phyloP scores from a whole-genome alignment of 129 eudicot genomes.

The Pittosporum tobira region DNA sequence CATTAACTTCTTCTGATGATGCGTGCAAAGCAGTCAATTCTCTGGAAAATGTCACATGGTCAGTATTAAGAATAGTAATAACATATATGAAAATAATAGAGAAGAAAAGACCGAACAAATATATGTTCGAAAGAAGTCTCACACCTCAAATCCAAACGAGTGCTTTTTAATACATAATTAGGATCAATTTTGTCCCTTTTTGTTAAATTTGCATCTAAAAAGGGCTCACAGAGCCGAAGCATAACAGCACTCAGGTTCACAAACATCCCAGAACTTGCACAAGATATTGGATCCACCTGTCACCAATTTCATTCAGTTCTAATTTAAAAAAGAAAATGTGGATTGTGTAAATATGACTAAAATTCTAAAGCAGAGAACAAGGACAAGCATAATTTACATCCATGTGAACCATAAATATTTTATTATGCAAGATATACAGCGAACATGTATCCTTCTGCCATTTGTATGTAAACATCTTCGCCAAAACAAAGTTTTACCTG shows the following conservation, averaged over 20 bases:
- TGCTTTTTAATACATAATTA: conserved; percentile 55
- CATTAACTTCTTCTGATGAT: conserved; percentile 87
- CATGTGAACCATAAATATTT: neutral
- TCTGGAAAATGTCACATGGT: conserved; percentile 28
- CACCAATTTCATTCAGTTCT: conserved; percentile 5
- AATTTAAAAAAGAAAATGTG: neutral
- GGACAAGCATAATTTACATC: neutral
- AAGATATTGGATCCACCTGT: conserved; percentile 87
- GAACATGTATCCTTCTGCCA: neutral
- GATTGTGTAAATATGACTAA: neutral
- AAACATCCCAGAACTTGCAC: conserved; percentile 98
- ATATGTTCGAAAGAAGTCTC: conserved; percentile 5
- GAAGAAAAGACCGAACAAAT: neutral
- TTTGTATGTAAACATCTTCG: neutral
- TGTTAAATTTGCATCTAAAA: conserved; percentile 66
- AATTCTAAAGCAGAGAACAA: neutral
- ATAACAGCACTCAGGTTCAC: conserved; percentile 92
- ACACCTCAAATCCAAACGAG: conserved; percentile 82
- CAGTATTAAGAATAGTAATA: neutral
- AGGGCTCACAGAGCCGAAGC: conserved; percentile 94
- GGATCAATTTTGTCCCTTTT: conserved; percentile 93
- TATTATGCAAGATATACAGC: neutral
- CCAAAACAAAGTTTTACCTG: conserved; percentile 43
- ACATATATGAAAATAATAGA: conserved; percentile 6
- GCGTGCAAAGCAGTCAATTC: conserved; percentile 92